Evolutionary conservation across 2,329 filamentous ascomycete genomes (phyloP).

Genomic region (Fusarium verrucosum): DNA sequence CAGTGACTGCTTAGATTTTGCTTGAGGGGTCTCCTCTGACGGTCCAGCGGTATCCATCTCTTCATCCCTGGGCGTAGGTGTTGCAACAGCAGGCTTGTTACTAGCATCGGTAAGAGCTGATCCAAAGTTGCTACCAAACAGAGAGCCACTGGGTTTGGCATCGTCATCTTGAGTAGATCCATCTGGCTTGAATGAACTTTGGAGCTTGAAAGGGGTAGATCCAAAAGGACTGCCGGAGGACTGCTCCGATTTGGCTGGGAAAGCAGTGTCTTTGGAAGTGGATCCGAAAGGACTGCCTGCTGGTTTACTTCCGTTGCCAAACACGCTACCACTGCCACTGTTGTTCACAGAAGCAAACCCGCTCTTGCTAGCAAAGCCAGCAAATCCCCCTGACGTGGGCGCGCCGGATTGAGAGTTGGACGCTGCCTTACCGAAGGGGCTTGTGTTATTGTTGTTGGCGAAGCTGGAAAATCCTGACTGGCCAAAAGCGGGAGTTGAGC

Average conservation of each 20-base stretch:
- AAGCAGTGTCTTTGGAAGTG: conserved; percentile 41
- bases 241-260: conserved; percentile 44
- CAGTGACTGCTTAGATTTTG: conserved; percentile 49
- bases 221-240: conserved; percentile 53
- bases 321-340: conserved; percentile 49
- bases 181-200: conserved; percentile 73
- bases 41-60: conserved; percentile 59
- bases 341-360: conserved; percentile 63
- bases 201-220: conserved; percentile 71
- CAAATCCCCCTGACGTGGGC: conserved; percentile 58
- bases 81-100: conserved; percentile 50
- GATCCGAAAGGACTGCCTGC: conserved; percentile 45
- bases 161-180: conserved; percentile 68
- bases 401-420: conserved; percentile 43
- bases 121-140: conserved; percentile 71
- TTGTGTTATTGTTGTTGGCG: conserved; percentile 47
- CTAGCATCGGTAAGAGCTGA: conserved; percentile 63
- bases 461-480: conserved; percentile 61
- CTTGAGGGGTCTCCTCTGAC: conserved; percentile 49
- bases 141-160: conserved; percentile 57
- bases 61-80: conserved; percentile 57
- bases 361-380: conserved; percentile 62
- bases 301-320: conserved; percentile 53
- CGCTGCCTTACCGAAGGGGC: conserved; percentile 52
- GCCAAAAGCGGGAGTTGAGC: conserved; percentile 60